Conservation (phyloP, 2,329 filamentous ascomycete genomes). For the Nannizziopsis arthrosporioides region DNA sequence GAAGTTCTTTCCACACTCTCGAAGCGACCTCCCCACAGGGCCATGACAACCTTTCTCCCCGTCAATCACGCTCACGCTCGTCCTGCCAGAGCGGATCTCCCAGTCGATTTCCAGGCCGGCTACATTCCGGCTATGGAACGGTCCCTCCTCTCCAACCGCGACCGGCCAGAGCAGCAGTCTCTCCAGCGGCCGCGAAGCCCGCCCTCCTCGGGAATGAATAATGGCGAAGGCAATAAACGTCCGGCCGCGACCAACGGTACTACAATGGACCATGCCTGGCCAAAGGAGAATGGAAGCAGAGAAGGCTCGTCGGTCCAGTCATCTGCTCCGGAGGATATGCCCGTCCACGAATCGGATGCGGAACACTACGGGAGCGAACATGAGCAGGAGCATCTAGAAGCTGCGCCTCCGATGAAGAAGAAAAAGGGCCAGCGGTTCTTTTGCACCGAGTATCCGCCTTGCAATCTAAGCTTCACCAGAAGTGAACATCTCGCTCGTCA, state of each 20-base stretch:
- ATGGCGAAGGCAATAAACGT: neutral
- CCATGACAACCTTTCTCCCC: slow-evolving; percentile 49
- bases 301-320: slow-evolving; percentile 52
- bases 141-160: slow-evolving; percentile 24
- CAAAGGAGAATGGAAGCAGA: slow-evolving; percentile 38
- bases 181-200: neutral
- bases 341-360: slow-evolving; percentile 8
- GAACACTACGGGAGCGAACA: slow-evolving; percentile 11
- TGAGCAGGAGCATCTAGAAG: slow-evolving; percentile 59
- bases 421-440: slow-evolving; percentile 95
- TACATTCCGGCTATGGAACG: slow-evolving; percentile 29
- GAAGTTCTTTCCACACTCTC: too few species aligned
- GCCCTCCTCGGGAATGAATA: neutral
- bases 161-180: too few species aligned
- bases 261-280: slow-evolving; percentile 30
- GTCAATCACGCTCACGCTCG: slow-evolving; percentile 43
- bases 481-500: slow-evolving; percentile 93
- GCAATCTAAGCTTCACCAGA: slow-evolving; percentile 84
- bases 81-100: slow-evolving; percentile 30
- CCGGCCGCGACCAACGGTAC: neutral
- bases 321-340: slow-evolving; percentile 27
- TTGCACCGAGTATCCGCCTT: slow-evolving; percentile 89
- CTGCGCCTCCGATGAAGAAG: slow-evolving; percentile 68
- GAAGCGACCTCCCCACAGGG: slow-evolving; percentile 16
- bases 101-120: slow-evolving; percentile 5